Evolutionary conservation across 805 yeast species (phyloP), one percentile per base, ranked within the genome.

Genomic region (Jamesozyma spencerorum): DNA sequence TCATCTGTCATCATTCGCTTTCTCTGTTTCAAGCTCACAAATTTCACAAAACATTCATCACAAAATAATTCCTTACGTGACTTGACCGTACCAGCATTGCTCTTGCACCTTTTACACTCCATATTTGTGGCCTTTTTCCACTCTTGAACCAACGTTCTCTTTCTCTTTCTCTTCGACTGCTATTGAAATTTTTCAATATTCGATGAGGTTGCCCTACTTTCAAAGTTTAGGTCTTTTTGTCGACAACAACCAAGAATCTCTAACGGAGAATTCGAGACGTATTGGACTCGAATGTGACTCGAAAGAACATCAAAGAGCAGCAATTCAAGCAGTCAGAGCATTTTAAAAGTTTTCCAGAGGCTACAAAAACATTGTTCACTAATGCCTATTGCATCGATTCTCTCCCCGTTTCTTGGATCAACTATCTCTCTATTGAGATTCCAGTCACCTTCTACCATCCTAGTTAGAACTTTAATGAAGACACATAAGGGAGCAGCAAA

Each of bases 401-500:
- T 41, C 15, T 20, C 37, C 11, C 40, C 44, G n/a, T 29, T 41
- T 29, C 13, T 33, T 15, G 37, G 12, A 18, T 26, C 35, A 2
- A 35, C 43, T 3, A 18, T 33, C 12, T 37, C 39, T 26, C 12
- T 45, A 11, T 10, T 42, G 26, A 37, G 36, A 28, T 35, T 33
- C 27, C 43, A 41, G 12, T 34, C 42, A 3, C 45, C 48, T 5
- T 40, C 53, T 11, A 32, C 47, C 31, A 42, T 55, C 11, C 46
- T 61, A 20, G 48, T 57, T 11, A 62, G 71, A 51, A 58, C 57
- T 8, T 33, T 57, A 36, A 77, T 79, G 72, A 83, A 86, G 61
- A 79, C 95, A 2, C 92, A 85, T 58, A 79, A 85, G 57, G 85
- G 94, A 19, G 81, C 94, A 5, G 87, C 87, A 37, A 85, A 83